A percentile compares a stretch with the other conserved stretches of the same genome.
phyloP scores from a whole-genome alignment of 495 filamentous ascomycete species.

The Neurospora sp. region DNA sequence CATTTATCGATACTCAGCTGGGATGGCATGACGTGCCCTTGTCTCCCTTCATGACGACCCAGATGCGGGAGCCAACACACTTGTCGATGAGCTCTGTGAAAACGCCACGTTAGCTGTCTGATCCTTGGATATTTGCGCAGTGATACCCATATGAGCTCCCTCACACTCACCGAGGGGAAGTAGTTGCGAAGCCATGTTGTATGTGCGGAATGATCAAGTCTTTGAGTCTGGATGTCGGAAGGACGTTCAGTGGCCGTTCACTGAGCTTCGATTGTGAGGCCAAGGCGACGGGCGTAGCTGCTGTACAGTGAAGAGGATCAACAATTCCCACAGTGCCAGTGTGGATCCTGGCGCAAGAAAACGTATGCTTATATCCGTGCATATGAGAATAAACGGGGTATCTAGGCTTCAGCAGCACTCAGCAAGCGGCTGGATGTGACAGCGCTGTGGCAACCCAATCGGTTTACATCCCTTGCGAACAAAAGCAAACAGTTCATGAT shows the following conservation, averaged over 20 bases:
- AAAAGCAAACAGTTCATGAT: not conserved
- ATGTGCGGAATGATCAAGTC: not conserved
- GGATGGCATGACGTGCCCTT: slow-evolving; percentile 52
- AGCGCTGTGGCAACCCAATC: not conserved
- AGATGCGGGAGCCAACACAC: slow-evolving; percentile 93
- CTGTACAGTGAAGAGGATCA: not conserved
- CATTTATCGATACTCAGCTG: not conserved
- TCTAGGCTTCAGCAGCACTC: not conserved
- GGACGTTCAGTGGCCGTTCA: not conserved
- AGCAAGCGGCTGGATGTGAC: not conserved
- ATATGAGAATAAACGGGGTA: not conserved
- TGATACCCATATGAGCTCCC: not conserved
- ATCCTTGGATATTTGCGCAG: not conserved
- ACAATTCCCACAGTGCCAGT: not conserved
- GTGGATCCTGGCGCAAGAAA: not conserved
- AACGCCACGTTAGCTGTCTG: slow-evolving; percentile 8
- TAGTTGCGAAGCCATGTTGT: slow-evolving; percentile 66
- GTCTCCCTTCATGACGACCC: slow-evolving; percentile 99
- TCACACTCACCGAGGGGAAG: slow-evolving; percentile 56
- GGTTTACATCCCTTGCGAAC: not conserved
- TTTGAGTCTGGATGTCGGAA: not conserved
- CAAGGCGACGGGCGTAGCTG: not conserved
- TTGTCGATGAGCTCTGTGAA: slow-evolving; percentile 91
- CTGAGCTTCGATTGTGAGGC: not conserved
- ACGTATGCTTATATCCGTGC: not conserved